Percentiles rank a stretch among this genome's conserved stretches.
These are phyloP conservation scores for Piloderma croceum DNA, from an alignment of 768 basidiomycete species.

Conservation along the genomic window DNA sequence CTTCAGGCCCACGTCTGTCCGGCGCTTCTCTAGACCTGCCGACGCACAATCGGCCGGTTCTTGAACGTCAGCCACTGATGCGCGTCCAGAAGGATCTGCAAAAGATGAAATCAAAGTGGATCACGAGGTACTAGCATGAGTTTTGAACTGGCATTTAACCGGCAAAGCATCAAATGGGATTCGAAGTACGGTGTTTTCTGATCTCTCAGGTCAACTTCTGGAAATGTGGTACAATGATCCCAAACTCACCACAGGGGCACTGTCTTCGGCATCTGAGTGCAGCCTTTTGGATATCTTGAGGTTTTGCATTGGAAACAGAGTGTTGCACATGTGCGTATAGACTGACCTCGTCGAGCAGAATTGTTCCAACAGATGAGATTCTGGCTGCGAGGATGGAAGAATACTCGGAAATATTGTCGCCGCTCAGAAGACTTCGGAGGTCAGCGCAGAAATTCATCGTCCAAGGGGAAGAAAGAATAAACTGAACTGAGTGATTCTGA, in stretches of 20 bases:
- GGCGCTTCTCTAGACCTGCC: no score
- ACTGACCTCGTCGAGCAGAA: constrained; percentile 26
- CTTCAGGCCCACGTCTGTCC: no score
- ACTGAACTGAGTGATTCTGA: constrained; percentile 15
- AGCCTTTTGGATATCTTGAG: no score
- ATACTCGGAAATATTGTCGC: no score
- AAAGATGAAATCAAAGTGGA: no score
- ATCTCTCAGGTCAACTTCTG: neutral
- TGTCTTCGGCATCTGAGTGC: no score
- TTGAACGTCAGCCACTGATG: neutral
- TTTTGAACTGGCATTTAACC: constrained; percentile 3
- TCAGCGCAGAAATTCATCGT: constrained; percentile 38
- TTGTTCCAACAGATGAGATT: constrained; percentile 20
- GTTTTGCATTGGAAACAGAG: no score
- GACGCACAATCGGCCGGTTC: no score
- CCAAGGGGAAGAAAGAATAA: constrained; percentile 43
- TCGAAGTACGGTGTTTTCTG: constrained; percentile 6
- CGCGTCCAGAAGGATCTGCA: no score
- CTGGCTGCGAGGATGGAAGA: constrained; percentile 25
- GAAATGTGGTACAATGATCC: no score
- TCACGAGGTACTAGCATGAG: constrained; percentile 11
- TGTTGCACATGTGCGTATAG: no score
- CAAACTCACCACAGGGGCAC: no score
- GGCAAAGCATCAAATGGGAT: constrained; percentile 7
- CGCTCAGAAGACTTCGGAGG: constrained; percentile 28